phyloP scores from a whole-genome alignment of 257 asterid species.

The Solanum pimpinellifolium region DNA sequence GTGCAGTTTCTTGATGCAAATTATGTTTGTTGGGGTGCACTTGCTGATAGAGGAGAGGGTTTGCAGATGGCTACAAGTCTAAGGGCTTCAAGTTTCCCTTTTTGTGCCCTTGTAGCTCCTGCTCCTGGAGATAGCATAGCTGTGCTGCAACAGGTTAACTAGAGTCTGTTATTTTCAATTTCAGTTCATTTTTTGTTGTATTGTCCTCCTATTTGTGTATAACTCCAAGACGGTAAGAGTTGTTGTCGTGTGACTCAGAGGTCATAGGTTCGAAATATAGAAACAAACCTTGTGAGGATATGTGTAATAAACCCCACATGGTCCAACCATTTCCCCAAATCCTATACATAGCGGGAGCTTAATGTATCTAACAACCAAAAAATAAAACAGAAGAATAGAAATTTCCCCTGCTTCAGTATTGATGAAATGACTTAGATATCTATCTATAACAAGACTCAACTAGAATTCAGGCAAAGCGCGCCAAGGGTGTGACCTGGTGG shows the following conservation, averaged over 20 bases:
- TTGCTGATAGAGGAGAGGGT: slow-evolving; percentile 55
- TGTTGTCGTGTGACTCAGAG: not conserved
- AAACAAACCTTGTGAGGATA: not conserved
- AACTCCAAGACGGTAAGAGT: not conserved
- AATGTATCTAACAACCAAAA: not conserved
- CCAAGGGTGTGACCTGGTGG: not conserved
- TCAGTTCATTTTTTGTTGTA: not conserved
- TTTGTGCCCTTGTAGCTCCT: slow-evolving; percentile 73
- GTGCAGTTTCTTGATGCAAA: slow-evolving; percentile 82
- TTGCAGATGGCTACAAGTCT: slow-evolving; percentile 35
- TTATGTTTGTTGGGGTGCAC: slow-evolving; percentile 75
- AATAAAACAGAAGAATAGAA: not conserved
- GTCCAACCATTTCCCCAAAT: not conserved
- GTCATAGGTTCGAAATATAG: too few species aligned
- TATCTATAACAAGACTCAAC: not conserved
- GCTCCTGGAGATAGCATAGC: slow-evolving; percentile 55
- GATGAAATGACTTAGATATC: not conserved
- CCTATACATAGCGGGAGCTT: not conserved
- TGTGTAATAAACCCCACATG: not conserved
- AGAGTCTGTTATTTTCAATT: not conserved
- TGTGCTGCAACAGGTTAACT: slow-evolving; percentile 56
- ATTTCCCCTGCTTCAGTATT: not conserved
- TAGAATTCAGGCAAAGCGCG: not conserved
- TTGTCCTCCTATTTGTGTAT: not conserved
- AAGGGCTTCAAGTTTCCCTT: slow-evolving; percentile 47